Conservation (phyloP, 2,329 filamentous ascomycete species). For the Ceratocystis ficicola region DNA sequence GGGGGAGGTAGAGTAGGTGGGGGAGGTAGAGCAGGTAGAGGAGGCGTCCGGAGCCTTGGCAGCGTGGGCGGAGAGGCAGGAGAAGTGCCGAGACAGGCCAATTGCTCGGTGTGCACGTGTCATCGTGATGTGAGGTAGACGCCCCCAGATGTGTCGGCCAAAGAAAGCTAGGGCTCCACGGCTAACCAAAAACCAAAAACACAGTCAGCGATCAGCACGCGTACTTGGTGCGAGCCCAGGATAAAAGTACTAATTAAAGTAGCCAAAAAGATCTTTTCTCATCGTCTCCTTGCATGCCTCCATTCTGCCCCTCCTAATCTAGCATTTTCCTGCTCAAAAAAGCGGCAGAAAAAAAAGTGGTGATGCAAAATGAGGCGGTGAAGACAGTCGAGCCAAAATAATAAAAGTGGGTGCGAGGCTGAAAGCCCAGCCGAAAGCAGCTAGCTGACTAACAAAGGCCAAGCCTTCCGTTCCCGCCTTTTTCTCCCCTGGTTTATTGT, state of each 20-base stretch:
- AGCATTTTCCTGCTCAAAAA: background rate
- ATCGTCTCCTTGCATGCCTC: background rate
- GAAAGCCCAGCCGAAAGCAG: background rate
- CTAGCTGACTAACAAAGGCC: background rate
- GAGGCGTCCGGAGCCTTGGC: background rate
- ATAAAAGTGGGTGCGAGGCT: background rate
- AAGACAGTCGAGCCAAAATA: background rate
- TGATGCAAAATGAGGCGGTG: background rate
- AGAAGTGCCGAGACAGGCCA: background rate
- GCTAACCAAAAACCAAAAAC: too few species aligned
- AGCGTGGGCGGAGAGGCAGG: background rate
- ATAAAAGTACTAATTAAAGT: too few species aligned
- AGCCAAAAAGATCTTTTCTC: background rate
- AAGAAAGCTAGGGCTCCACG: too few species aligned
- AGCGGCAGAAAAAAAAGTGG: slow-evolving; percentile 10
- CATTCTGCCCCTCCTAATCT: background rate
- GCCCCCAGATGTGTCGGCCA: background rate
- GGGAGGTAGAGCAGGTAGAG: background rate
- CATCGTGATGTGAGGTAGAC: background rate
- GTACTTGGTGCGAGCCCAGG: too few species aligned
- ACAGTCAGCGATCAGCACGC: too few species aligned
- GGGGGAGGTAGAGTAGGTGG: background rate
- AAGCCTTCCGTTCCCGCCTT: background rate
- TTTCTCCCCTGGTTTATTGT: background rate
- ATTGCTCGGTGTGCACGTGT: background rate